Percentiles rank a stretch among this genome's conserved stretches.
phyloP scores from a whole-genome alignment of 2,329 filamentous ascomycete species.

The Macrophomina pseudophaseolina region DNA sequence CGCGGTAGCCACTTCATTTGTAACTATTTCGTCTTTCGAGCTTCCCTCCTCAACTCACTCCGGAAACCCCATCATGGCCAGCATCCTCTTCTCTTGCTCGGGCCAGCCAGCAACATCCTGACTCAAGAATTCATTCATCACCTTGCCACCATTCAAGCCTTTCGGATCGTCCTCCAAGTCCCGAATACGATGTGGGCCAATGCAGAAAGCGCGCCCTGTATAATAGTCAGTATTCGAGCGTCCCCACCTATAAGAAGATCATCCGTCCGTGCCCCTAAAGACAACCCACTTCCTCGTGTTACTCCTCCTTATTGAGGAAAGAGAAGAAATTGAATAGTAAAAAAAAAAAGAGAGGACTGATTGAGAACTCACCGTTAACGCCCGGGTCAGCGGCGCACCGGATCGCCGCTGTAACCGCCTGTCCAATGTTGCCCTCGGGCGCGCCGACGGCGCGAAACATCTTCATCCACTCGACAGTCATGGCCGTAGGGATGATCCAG shows the following conservation, averaged over 20 bases:
- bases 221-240: neutral
- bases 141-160: conserved; percentile 2
- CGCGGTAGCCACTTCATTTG: no score
- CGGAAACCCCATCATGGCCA: neutral
- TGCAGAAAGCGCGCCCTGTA: conserved; percentile 6
- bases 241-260: neutral
- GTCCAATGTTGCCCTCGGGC: neutral
- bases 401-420: neutral
- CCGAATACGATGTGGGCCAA: conserved; percentile 4
- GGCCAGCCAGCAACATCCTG: neutral
- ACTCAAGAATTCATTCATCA: neutral
- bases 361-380: neutral
- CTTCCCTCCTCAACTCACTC: neutral
- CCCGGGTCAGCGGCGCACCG: neutral
- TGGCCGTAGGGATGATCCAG: conserved; percentile 35
- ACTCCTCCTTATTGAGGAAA: neutral
- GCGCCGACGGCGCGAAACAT: conserved; percentile 14
- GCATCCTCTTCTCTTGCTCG: neutral
- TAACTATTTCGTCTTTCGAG: no score
- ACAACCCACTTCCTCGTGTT: neutral
- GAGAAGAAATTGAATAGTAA: no score
- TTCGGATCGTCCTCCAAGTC: conserved; percentile 12
- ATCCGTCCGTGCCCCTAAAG: no score
- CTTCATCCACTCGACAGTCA: conserved; percentile 24
- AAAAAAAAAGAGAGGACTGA: no score